Conservation (phyloP, 768 basidiomycete genomes). For the Panaeolus papilionaceus region DNA sequence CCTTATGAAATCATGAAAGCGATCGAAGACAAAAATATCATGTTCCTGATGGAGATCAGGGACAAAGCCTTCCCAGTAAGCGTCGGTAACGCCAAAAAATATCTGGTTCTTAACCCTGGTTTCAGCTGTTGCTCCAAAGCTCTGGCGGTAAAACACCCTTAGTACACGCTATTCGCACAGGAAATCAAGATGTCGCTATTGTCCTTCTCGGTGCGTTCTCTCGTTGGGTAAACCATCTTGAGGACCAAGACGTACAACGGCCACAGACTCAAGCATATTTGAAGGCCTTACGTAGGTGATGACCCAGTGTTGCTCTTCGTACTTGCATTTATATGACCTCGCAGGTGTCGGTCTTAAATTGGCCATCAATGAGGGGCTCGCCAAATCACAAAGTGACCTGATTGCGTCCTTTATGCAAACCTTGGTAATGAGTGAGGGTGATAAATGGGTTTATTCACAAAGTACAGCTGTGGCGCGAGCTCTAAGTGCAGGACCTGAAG, state of each 20-base stretch:
- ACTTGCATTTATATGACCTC: not conserved
- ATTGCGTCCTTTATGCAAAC: constrained; percentile 95
- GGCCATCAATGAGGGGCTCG: constrained; percentile 88
- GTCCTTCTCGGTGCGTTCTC: constrained; percentile 90
- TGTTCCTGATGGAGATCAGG: constrained; percentile 83
- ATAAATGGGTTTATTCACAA: constrained; percentile 84
- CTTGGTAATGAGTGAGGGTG: constrained; percentile 95
- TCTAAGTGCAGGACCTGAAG: constrained; percentile 67
- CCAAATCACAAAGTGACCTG: constrained; percentile 81
- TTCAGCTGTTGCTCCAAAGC: constrained; percentile 79
- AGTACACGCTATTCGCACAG: constrained; percentile 88
- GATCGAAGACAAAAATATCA: constrained; percentile 83
- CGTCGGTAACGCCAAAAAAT: constrained; percentile 20
- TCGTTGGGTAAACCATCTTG: constrained; percentile 88
- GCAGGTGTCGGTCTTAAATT: constrained; percentile 85
- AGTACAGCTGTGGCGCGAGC: constrained; percentile 72
- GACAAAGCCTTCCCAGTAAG: constrained; percentile 81
- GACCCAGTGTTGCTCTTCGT: not conserved
- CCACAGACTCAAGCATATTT: constrained; percentile 73
- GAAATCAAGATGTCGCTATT: constrained; percentile 86
- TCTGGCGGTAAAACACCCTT: constrained; percentile 88
- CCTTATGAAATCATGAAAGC: constrained; percentile 77
- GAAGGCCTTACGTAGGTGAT: constrained; percentile 74
- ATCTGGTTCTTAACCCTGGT: not conserved
- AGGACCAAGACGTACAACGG: constrained; percentile 78